phyloP scores from a whole-genome alignment of 2,329 filamentous ascomycete genomes.

The Hypoxylon rubiginosum region DNA sequence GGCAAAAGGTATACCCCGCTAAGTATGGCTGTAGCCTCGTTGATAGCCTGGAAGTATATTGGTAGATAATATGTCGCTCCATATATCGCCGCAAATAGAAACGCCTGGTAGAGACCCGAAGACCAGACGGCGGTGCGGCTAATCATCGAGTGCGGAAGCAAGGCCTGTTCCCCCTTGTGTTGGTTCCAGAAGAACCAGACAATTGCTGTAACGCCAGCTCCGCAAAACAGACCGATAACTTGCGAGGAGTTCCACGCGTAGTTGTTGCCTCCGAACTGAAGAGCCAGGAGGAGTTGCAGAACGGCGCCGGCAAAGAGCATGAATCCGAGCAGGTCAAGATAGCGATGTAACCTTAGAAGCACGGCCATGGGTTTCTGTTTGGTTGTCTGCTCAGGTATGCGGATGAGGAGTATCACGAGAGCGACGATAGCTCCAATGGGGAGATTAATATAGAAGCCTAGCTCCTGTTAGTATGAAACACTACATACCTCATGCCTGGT shows the following conservation, averaged over 20 bases:
- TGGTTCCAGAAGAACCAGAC: constrained; percentile 55
- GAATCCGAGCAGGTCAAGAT: constrained; percentile 56
- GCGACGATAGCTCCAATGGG: constrained; percentile 55
- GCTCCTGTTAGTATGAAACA: constrained; percentile 61
- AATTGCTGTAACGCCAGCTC: constrained; percentile 46
- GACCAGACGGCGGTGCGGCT: constrained; percentile 55
- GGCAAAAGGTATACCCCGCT: constrained; percentile 35
- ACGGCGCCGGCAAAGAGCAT: constrained; percentile 55
- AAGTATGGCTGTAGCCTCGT: constrained; percentile 15
- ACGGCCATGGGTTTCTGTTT: constrained; percentile 34
- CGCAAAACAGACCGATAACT: constrained; percentile 56
- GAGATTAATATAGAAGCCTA: constrained; percentile 61
- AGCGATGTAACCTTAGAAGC: constrained; percentile 45
- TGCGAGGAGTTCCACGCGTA: constrained; percentile 54
- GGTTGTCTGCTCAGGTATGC: constrained; percentile 53
- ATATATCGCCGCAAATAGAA: constrained; percentile 46
- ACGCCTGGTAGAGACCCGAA: constrained; percentile 48
- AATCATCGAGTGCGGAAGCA: constrained; percentile 59
- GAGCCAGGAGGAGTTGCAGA: constrained; percentile 60
- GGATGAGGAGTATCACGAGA: constrained; percentile 48
- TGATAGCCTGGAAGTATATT: constrained; percentile 33
- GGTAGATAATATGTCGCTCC: constrained; percentile 54
- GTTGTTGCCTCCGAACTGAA: constrained; percentile 56
- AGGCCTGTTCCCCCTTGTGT: constrained; percentile 58
- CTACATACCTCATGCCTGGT: too few species aligned